Conservation (phyloP, 1,284 basidiomycete species). For the Tilletia indica region DNA sequence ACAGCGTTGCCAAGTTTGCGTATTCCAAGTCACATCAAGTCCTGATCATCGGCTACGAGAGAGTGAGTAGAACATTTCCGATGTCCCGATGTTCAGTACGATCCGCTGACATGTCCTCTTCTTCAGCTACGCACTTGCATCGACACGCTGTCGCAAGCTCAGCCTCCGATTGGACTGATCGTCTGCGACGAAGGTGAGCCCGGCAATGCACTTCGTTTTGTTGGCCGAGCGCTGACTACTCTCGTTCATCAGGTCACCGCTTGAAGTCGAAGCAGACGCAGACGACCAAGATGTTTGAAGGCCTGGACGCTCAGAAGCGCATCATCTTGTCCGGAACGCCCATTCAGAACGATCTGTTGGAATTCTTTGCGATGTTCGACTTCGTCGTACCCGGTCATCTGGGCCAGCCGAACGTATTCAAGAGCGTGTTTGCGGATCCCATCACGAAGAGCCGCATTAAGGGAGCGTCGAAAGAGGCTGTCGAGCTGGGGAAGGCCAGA, state of each 20-base stretch:
- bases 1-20: slow-evolving; percentile 44
- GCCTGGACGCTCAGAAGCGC: slow-evolving; percentile 70
- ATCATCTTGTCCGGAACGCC: slow-evolving; percentile 91
- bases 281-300: slow-evolving; percentile 83
- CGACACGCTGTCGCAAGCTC: slow-evolving; percentile 36
- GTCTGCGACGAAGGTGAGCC: slow-evolving; percentile 77
- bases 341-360: slow-evolving; percentile 88
- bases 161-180: slow-evolving; percentile 83
- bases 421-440: slow-evolving; percentile 74
- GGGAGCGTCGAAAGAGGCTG: slow-evolving; percentile 66
- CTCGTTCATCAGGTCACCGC: slow-evolving; percentile 68
- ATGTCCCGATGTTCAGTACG: background rate
- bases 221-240: background rate
- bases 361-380: slow-evolving; percentile 94
- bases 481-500: slow-evolving; percentile 69
- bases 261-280: slow-evolving; percentile 90
- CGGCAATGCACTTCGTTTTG: background rate
- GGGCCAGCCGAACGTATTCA: slow-evolving; percentile 55
- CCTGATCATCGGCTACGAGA: slow-evolving; percentile 92
- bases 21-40: slow-evolving; percentile 68
- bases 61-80: slow-evolving; percentile 64
- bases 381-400: slow-evolving; percentile 90
- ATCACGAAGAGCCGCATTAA: slow-evolving; percentile 84
- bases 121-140: slow-evolving; percentile 50
- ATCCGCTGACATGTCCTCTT: background rate